A percentile compares a stretch with the other conserved stretches of the same genome.
These are phyloP conservation scores for Botrytis deweyae DNA, from an alignment of 2,329 filamentous ascomycete genomes.

Conservation along the genomic window DNA sequence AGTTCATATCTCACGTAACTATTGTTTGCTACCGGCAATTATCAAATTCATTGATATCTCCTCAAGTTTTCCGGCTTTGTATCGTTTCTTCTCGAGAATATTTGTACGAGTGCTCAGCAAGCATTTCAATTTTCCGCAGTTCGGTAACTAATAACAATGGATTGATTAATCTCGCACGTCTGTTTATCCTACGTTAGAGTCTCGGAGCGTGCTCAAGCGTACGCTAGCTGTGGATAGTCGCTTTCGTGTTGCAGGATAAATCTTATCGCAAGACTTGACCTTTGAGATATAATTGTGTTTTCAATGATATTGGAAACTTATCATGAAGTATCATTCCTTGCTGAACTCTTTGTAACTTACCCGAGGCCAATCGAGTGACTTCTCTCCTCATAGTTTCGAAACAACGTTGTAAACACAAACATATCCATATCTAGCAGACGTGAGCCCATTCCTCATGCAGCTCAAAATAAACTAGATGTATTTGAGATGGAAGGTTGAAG, in stretches of 20 bases:
- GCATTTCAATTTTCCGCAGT: neutral
- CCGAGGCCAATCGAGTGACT: neutral
- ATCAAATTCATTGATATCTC: too few relatives aligned
- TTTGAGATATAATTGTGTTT: neutral
- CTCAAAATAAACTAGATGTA: fast-evolving
- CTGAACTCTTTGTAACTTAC: neutral
- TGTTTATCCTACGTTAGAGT: neutral
- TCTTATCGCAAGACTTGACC: neutral
- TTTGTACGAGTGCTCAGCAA: neutral
- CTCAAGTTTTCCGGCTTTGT: too few relatives aligned
- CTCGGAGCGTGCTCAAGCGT: neutral
- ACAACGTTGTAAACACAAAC: neutral
- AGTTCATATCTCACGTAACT: too few relatives aligned
- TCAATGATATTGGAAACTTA: too few relatives aligned
- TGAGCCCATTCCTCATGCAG: neutral
- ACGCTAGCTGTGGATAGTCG: neutral
- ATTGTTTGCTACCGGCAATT: too few relatives aligned
- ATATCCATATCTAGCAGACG: neutral
- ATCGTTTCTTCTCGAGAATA: too few relatives aligned
- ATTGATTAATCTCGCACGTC: neutral
- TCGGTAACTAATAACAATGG: neutral
- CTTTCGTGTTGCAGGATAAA: neutral
- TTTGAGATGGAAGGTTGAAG: neutral
- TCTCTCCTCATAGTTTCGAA: neutral
- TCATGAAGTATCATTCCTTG: too few relatives aligned